These are phyloP conservation scores for Tylopilus orsonianus DNA, from an alignment of 1,284 basidiomycete genomes.

Conservation along the genomic window DNA sequence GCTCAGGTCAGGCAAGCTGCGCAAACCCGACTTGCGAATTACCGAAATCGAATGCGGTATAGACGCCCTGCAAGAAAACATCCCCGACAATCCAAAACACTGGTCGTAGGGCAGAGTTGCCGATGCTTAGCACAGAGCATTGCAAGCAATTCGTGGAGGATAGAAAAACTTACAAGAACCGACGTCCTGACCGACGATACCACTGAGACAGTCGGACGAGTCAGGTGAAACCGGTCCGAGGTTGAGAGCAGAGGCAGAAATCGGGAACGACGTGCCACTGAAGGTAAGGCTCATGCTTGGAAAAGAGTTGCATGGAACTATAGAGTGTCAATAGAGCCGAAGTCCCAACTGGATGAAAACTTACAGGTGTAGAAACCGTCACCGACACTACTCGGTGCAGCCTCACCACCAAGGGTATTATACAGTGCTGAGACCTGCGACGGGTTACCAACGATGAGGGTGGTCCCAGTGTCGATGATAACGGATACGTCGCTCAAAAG, in stretches of 20 bases:
- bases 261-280: constrained; percentile 38
- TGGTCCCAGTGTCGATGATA: constrained; percentile 48
- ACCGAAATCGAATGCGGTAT: constrained; percentile 14
- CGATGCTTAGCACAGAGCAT: not conserved
- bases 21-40: constrained; percentile 16
- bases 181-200: not conserved
- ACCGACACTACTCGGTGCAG: not conserved
- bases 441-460: constrained; percentile 41
- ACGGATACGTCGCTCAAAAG: constrained; percentile 28
- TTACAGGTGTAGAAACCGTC: constrained; percentile 12
- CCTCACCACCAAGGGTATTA: constrained; percentile 10
- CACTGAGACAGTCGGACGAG: constrained; percentile 34
- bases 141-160: not conserved
- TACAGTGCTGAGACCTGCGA: constrained; percentile 1
- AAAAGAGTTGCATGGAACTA: constrained; percentile 42
- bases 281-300: constrained; percentile 42
- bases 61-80: constrained; percentile 13
- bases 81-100: constrained; percentile 15
- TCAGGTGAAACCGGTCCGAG: constrained; percentile 30
- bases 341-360: not conserved
- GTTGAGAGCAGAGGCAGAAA: constrained; percentile 39
- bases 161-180: constrained; percentile 5
- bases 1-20: constrained; percentile 8
- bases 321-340: constrained; percentile 26
- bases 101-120: not conserved